phyloP scores from a whole-genome alignment of 768 basidiomycete species.

The Hemileccinum impolitum region DNA sequence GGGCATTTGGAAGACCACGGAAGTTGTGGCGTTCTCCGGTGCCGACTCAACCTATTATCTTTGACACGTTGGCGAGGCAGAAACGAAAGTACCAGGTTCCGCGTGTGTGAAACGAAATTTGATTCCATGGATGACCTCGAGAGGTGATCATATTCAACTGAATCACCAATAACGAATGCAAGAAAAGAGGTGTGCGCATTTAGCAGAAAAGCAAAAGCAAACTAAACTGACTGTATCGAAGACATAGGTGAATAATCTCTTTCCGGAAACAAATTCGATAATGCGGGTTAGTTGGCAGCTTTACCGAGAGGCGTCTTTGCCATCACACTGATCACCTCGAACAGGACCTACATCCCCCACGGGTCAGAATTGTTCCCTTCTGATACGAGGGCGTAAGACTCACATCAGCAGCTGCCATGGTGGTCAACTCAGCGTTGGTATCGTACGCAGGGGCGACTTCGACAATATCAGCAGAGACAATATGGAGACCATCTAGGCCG shows the following conservation, averaged over 20 bases:
- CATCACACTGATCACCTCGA: constrained; percentile 76
- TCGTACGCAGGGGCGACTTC: constrained; percentile 86
- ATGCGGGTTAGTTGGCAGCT: constrained; percentile 25
- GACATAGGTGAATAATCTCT: background rate
- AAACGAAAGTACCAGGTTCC: no score
- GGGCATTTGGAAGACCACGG: background rate
- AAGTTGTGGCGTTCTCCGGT: background rate
- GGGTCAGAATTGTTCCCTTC: constrained; percentile 3
- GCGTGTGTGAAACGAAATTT: no score
- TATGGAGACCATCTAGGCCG: constrained; percentile 69
- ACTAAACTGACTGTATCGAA: background rate
- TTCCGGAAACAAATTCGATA: background rate
- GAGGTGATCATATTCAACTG: background rate
- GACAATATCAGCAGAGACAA: constrained; percentile 81
- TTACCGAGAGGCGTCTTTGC: constrained; percentile 76
- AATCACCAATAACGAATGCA: no score
- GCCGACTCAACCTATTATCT: background rate
- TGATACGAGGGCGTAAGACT: constrained; percentile 17
- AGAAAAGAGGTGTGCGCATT: background rate
- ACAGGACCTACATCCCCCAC: constrained; percentile 52
- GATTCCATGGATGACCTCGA: no score
- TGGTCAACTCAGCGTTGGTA: constrained; percentile 58
- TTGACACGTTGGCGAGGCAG: background rate
- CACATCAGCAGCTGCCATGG: constrained; percentile 61
- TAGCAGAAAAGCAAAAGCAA: background rate